A percentile compares a stretch with the other conserved stretches of the same genome.
Conservation (phyloP, 2,329 filamentous ascomycete genomes). For the Hymenoscyphus repandus region DNA sequence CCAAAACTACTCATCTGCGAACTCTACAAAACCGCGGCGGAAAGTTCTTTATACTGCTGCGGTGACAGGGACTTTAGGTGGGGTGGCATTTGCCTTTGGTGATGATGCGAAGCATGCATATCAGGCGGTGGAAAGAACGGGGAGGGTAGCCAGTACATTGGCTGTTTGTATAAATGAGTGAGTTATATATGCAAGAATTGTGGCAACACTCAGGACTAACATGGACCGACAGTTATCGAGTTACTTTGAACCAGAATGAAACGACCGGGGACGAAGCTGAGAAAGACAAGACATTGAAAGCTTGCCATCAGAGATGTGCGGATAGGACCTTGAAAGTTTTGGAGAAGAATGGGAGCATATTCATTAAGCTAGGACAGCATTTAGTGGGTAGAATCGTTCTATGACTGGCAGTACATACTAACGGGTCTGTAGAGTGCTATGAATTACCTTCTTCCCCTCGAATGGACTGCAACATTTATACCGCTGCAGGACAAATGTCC, state of each 20-base stretch:
- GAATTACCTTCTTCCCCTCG: slow-evolving; percentile 84
- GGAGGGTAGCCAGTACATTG: slow-evolving; percentile 70
- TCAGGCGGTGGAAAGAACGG: slow-evolving; percentile 69
- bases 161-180: slow-evolving; percentile 87
- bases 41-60: slow-evolving; percentile 19
- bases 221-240: slow-evolving; percentile 64
- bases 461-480: slow-evolving; percentile 95
- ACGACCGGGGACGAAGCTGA: slow-evolving; percentile 55
- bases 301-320: slow-evolving; percentile 90
- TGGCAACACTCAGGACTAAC: background rate
- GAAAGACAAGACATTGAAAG: slow-evolving; percentile 63
- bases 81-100: slow-evolving; percentile 43
- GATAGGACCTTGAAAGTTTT: slow-evolving; percentile 78
- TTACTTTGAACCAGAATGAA: slow-evolving; percentile 68
- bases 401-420: slow-evolving; percentile 22
- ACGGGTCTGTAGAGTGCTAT: slow-evolving; percentile 65
- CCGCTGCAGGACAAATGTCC: slow-evolving; percentile 95
- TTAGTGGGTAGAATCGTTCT: slow-evolving; percentile 45
- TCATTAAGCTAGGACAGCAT: slow-evolving; percentile 96
- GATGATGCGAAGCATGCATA: slow-evolving; percentile 74
- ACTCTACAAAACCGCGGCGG: slow-evolving; percentile 6
- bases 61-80: slow-evolving; percentile 21
- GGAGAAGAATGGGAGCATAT: slow-evolving; percentile 96
- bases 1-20: slow-evolving; percentile 7
- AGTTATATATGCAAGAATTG: slow-evolving; percentile 26